phyloP scores from a whole-genome alignment of 2,329 filamentous ascomycete genomes.

The Ustulina deusta region DNA sequence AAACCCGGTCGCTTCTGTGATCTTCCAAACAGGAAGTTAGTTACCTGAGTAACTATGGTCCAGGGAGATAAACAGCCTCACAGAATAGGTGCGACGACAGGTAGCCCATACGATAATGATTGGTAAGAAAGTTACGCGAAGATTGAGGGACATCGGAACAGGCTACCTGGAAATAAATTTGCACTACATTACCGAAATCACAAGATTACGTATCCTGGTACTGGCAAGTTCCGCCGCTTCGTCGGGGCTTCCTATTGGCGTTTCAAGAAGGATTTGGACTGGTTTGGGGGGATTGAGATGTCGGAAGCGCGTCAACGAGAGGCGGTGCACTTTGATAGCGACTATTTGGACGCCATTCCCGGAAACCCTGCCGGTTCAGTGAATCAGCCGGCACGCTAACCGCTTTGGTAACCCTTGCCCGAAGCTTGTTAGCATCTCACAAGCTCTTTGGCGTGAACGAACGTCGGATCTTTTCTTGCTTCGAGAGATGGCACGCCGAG shows the following conservation, averaged over 20 bases:
- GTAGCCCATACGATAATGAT: neutral
- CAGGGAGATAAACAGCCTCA: neutral
- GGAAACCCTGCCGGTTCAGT: slow-evolving; percentile 35
- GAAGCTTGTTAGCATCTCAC: slow-evolving; percentile 41
- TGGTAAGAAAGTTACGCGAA: neutral
- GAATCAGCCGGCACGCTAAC: slow-evolving; percentile 41
- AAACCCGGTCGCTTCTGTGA: neutral
- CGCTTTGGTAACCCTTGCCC: slow-evolving; percentile 40
- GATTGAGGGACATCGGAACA: neutral
- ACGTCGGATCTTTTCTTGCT: slow-evolving; percentile 45
- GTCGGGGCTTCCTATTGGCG: slow-evolving; percentile 24
- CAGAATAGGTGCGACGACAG: neutral
- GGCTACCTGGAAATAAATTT: neutral
- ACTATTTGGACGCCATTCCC: slow-evolving; percentile 18
- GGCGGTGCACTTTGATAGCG: slow-evolving; percentile 7
- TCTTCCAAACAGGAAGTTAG: neutral
- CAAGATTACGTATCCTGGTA: neutral
- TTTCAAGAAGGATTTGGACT: slow-evolving; percentile 4
- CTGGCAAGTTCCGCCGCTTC: slow-evolving; percentile 2
- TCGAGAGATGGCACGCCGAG: slow-evolving; percentile 47
- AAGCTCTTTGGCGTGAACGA: slow-evolving; percentile 41
- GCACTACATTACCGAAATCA: neutral
- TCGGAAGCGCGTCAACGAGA: slow-evolving; percentile 6
- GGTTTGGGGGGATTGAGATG: slow-evolving; percentile 7
- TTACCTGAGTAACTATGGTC: neutral